Conservation (phyloP, 1,139 yeast species). For the Suhomyces kunorum region DNA sequence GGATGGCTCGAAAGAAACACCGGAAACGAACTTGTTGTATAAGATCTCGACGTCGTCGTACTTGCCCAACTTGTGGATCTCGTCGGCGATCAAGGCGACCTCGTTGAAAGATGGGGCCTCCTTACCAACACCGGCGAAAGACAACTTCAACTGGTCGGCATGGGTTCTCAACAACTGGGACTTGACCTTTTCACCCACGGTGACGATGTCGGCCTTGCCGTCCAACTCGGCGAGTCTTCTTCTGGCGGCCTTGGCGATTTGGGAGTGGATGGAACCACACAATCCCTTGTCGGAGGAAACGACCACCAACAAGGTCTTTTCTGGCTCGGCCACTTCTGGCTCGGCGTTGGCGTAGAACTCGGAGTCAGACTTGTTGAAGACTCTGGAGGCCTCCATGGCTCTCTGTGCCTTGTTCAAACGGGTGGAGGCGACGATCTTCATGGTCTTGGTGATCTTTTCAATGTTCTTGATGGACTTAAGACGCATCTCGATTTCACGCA, state of each 20-base stretch:
- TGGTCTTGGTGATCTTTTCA: slow-evolving; percentile 98
- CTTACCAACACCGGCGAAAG: slow-evolving; percentile 91
- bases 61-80: slow-evolving; percentile 65
- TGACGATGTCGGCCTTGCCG: slow-evolving; percentile 76
- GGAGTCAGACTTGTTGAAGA: slow-evolving; percentile 76
- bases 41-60: slow-evolving; percentile 80
- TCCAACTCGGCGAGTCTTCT: slow-evolving; percentile 55
- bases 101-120: slow-evolving; percentile 93
- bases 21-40: slow-evolving; percentile 84
- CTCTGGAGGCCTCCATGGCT: slow-evolving; percentile 89
- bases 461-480: slow-evolving; percentile 97
- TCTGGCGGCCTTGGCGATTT: slow-evolving; percentile 87
- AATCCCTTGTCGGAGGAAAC: slow-evolving; percentile 97
- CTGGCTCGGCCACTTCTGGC: slow-evolving; percentile 57
- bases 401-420: slow-evolving; percentile 94
- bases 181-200: slow-evolving; percentile 94
- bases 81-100: slow-evolving; percentile 86
- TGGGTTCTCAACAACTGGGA: slow-evolving; percentile 84
- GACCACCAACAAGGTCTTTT: slow-evolving; percentile 75
- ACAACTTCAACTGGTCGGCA: slow-evolving; percentile 65
- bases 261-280: slow-evolving; percentile 98
- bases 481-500: slow-evolving; percentile 98
- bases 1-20: slow-evolving; percentile 89
- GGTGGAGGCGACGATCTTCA: slow-evolving; percentile 99
- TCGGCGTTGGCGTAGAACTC: slow-evolving; percentile 84